phyloP scores from a whole-genome alignment of 306 rosid species.

The Hippophae rhamnoides region DNA sequence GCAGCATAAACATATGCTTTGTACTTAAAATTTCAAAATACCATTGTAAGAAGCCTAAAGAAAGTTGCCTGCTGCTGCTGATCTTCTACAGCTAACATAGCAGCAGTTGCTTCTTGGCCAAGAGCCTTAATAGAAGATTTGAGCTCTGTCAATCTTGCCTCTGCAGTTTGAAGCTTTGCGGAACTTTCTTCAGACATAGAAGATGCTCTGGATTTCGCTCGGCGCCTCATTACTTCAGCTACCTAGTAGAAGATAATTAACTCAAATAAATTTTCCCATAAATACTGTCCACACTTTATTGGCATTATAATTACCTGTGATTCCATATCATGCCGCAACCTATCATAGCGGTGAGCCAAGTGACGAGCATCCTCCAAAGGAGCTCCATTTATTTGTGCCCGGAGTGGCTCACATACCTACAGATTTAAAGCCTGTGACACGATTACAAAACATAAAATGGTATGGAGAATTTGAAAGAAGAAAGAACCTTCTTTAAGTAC shows the following conservation, averaged over 20 bases:
- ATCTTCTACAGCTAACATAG: slow-evolving; percentile 86
- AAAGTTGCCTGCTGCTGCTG: slow-evolving; percentile 74
- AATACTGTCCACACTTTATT: slow-evolving; percentile 18
- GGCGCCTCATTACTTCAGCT: slow-evolving; percentile 85
- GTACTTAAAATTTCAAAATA: slow-evolving; percentile 21
- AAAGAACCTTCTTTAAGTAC: neutral
- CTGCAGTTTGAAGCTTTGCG: slow-evolving; percentile 71
- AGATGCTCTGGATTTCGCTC: slow-evolving; percentile 60
- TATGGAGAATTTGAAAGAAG: slow-evolving; percentile 14
- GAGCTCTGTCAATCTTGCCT: slow-evolving; percentile 65
- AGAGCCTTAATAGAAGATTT: slow-evolving; percentile 73
- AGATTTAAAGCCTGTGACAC: slow-evolving; percentile 43
- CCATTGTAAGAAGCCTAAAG: slow-evolving; percentile 67
- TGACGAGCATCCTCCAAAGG: slow-evolving; percentile 98
- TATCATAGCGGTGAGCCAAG: slow-evolving; percentile 72
- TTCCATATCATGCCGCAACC: slow-evolving; percentile 75
- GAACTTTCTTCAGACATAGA: slow-evolving; percentile 70
- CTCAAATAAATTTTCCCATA: slow-evolving; percentile 23
- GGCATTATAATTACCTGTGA: slow-evolving; percentile 54
- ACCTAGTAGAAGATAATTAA: slow-evolving; percentile 47
- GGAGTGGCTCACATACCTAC: slow-evolving; percentile 76
- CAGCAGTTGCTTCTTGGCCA: slow-evolving; percentile 81
- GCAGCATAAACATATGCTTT: neutral
- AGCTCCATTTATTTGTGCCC: slow-evolving; percentile 80
- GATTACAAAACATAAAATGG: slow-evolving; percentile 31